Evolutionary conservation across 139 green algal species (phyloP).

Genomic region (Tetraselmis chui): DNA sequence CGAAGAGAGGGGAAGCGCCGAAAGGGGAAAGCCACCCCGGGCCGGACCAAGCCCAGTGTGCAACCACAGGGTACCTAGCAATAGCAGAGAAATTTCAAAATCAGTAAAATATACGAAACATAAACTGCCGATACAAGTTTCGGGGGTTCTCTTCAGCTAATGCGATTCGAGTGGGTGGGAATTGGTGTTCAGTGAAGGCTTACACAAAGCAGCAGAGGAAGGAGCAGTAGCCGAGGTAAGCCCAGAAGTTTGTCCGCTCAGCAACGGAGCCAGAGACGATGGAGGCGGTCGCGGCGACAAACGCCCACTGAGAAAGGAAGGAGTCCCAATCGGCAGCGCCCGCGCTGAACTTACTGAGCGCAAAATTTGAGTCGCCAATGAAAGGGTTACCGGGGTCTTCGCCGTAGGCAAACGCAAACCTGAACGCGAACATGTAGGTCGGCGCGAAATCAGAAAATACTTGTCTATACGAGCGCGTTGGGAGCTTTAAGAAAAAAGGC

Average conservation of each 20-base stretch:
- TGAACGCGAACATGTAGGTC: too few species aligned
- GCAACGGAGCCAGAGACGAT: slow-evolving; percentile 61
- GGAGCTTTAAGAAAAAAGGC: too few species aligned
- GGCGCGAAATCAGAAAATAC: too few species aligned
- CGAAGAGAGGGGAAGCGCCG: slow-evolving; percentile 26
- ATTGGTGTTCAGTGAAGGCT: too few species aligned
- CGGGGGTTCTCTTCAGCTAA: too few species aligned
- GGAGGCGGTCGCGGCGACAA: slow-evolving; percentile 57
- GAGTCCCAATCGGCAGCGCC: slow-evolving; percentile 15
- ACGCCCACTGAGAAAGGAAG: slow-evolving; percentile 66
- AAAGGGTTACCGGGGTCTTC: slow-evolving; percentile 18
- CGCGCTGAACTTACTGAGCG: slow-evolving; percentile 10
- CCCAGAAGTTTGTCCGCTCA: slow-evolving; percentile 63
- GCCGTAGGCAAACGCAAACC: slow-evolving; percentile 36
- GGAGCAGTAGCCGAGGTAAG: slow-evolving; percentile 30
- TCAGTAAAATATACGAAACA: too few species aligned
- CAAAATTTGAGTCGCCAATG: slow-evolving; percentile 33
- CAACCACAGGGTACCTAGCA: slow-evolving; percentile 64
- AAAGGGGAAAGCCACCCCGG: slow-evolving; percentile 52
- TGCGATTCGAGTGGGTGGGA: too few species aligned
- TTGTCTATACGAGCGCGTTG: too few species aligned
- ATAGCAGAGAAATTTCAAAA: too few species aligned
- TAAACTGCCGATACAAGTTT: too few species aligned
- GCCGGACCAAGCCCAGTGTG: slow-evolving; percentile 55
- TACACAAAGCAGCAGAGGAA: slow-evolving; percentile 31